Conservation (phyloP, 2,329 filamentous ascomycete species). For the Cladobotryum protrusum region DNA sequence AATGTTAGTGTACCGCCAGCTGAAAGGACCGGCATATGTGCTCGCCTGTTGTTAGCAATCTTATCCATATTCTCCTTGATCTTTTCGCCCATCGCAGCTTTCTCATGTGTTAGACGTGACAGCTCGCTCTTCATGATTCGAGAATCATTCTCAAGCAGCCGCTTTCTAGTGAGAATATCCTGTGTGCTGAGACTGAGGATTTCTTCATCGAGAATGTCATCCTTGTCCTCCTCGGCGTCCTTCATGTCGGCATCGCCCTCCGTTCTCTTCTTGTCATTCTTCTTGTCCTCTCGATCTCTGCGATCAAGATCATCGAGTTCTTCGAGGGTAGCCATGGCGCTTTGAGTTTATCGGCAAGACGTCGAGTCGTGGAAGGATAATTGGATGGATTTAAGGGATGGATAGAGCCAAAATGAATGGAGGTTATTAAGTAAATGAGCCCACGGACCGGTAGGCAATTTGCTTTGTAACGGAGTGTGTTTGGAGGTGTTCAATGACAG, state of each 20-base stretch:
- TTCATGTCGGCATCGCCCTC: slow-evolving; percentile 67
- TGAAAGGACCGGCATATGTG: slow-evolving; percentile 1
- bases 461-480: slow-evolving; percentile 5
- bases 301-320: slow-evolving; percentile 86
- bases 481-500: slow-evolving; percentile 7
- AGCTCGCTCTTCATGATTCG: slow-evolving; percentile 98
- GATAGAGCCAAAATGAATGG: not conserved
- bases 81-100: slow-evolving; percentile 93
- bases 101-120: slow-evolving; percentile 90
- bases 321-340: slow-evolving; percentile 78
- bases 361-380: not conserved
- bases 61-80: slow-evolving; percentile 99
- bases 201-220: slow-evolving; percentile 85
- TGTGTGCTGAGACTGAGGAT: slow-evolving; percentile 88
- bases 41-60: slow-evolving; percentile 96
- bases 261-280: slow-evolving; percentile 39
- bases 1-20: not conserved
- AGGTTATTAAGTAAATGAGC: not conserved
- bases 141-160: slow-evolving; percentile 93
- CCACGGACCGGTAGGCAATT: not conserved
- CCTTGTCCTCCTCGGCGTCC: slow-evolving; percentile 67
- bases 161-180: slow-evolving; percentile 86
- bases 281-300: slow-evolving; percentile 67
- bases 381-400: not conserved
- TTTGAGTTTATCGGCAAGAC: not conserved